Evolutionary conservation across 176 grass and related monocot genomes (phyloP), one percentile per base, ranked within the genome.

Genomic region (Pontederia paniculata): DNA sequence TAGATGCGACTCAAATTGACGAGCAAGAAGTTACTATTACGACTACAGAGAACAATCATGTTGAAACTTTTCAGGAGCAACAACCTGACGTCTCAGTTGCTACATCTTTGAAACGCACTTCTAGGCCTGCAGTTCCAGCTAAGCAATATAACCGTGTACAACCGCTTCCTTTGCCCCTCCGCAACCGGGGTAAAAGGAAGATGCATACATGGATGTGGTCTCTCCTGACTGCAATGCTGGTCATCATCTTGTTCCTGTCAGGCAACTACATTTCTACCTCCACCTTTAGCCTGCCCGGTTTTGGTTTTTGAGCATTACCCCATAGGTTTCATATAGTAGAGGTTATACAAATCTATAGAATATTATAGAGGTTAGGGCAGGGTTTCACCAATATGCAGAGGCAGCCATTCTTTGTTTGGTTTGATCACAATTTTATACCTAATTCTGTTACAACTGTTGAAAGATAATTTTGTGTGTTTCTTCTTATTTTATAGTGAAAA

Each of bases 61-160:
- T 66, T 42, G 64, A 73, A 49, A 78, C 71, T 57, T 17, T n/a
- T 13, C 73, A 44, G 52, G 74, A 82, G 28, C 28, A 37, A 37
- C 28, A 37, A 41, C 9, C 7, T 17, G 68, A 74, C 9, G 58
- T 64, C 22, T 11, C 67, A 54, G 76, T 52, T 66, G 55, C 17
- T 22, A 21, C 17, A 48, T 60, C 45, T 13, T 22, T 37, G 21
- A 78, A 57, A 75, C 80, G 63, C 50, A 22, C 44, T 9, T 58
- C 57, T 31, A 84, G 69, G 66, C 59, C 76, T 0, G 65, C 67
- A 9, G 47, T 58, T 0, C 65, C 52, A 17, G 52, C 76, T 51
- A 98, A 74, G 80, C 80, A 91, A 71, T 58, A 79, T 22, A 86
- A 86, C 45, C 67, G 62, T 73, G 8, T 86, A 43, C 57, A 91